Base-by-base conservation (phyloP, 1,284 basidiomycete genomes). In the Marasmius fiardii region DNA sequence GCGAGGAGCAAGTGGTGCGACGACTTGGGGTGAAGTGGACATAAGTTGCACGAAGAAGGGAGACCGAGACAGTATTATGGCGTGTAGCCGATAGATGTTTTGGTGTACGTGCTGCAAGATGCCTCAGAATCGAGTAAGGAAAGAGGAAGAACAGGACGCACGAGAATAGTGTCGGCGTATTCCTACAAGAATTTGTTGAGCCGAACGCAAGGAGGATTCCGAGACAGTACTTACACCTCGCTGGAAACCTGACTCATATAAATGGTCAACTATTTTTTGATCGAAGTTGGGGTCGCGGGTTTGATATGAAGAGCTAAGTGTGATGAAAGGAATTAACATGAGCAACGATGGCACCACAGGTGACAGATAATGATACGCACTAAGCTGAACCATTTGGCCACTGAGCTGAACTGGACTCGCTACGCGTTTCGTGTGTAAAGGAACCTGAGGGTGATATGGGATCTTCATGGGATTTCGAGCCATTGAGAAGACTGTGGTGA, bases 41-140 rank as follows among this genome's bases (percentile, higher is more conserved):
- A 95, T 90, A 62, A 93, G 75, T 68, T 92, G 91, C 43, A 86
- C 88, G 64, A 94, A 81, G 71, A 85, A 92, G 44, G 93, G 92
- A 35, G 90, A 93, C 54, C 89, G 86, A 55, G 91, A 90, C 58
- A 95, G 78, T 63, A 93, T 87, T 69, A 95, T 87, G 62, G 86
- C 82, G 70, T 92, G 89, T 52, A 91, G 79, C 58, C 83, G 82
- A 69, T 90, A 91, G 57, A 79, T 75, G 69, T 82, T 83, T 76
- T 86, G 82, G 64, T 85, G 82, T 57, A 90, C 83, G 74, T 90
- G 88, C 88, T 92, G 60, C 58, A 63, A 62, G 53, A 39, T 52
- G 45, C 57, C 55, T 16, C 18, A 31, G 53, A 49, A 48, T 48
- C 45, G 55, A 53, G 20, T 45, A 55, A 21, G 51, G 51, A 51